phyloP scores from a whole-genome alignment of 1,139 yeast species.

The Scheffersomyces segobiensis region DNA sequence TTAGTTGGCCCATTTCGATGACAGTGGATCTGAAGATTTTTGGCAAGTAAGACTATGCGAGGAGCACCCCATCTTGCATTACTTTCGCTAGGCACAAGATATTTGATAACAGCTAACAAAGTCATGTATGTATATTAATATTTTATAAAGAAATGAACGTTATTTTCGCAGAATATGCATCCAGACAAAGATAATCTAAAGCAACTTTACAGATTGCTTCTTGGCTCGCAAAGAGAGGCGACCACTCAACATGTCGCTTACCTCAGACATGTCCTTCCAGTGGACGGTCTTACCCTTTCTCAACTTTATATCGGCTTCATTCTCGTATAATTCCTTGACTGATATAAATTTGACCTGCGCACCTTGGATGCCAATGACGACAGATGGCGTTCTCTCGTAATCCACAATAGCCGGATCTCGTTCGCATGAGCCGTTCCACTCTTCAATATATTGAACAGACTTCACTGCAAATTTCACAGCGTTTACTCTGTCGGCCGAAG shows the following conservation, averaged over 20 bases:
- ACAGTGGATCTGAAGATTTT: not conserved
- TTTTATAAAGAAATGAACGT: not conserved
- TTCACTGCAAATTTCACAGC: constrained; percentile 89
- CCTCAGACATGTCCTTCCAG: constrained; percentile 61
- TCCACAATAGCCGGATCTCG: not conserved
- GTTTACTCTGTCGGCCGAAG: constrained; percentile 90
- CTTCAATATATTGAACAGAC: constrained; percentile 85
- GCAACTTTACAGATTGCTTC: constrained; percentile 4
- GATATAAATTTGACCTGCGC: constrained; percentile 58
- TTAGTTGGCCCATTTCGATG: not conserved
- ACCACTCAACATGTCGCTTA: constrained; percentile 72
- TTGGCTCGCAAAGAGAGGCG: constrained; percentile 49
- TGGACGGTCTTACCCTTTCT: constrained; percentile 71
- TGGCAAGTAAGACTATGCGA: not conserved
- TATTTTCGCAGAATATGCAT: not conserved
- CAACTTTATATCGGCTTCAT: constrained; percentile 57
- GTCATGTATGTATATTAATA: not conserved
- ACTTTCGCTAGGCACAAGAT: not conserved
- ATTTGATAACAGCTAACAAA: not conserved
- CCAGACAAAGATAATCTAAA: not conserved
- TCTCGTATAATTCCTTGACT: constrained; percentile 53
- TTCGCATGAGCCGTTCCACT: constrained; percentile 14
- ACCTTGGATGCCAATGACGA: constrained; percentile 71
- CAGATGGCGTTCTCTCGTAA: constrained; percentile 36
- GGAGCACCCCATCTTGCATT: not conserved